phyloP scores from a whole-genome alignment of 2,329 filamentous ascomycete species.

The Fusarium sp. region DNA sequence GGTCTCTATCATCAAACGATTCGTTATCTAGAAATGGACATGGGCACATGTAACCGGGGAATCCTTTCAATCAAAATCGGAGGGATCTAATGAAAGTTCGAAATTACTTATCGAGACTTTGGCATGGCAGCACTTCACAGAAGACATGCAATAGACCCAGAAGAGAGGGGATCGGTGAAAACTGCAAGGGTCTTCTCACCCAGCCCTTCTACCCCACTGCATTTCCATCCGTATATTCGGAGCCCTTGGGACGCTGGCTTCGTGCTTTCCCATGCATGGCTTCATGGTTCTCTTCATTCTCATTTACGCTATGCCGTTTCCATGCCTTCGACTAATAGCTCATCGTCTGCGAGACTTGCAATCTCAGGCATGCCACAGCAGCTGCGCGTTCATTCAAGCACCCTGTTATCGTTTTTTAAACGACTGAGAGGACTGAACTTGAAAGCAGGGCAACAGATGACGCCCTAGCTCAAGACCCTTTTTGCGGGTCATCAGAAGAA shows the following conservation, averaged over 20 bases:
- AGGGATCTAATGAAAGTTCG: slow-evolving; percentile 17
- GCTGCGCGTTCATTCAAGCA: slow-evolving; percentile 1
- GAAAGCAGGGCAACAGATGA: slow-evolving; percentile 19
- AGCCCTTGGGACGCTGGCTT: slow-evolving; percentile 11
- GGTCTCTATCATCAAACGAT: slow-evolving; percentile 3
- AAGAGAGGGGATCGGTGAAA: slow-evolving; percentile 28
- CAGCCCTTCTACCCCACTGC: slow-evolving; percentile 23
- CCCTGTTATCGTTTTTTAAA: slow-evolving; percentile 7
- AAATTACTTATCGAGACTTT: slow-evolving; percentile 23
- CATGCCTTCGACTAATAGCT: background rate
- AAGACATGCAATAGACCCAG: slow-evolving; percentile 27
- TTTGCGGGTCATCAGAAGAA: slow-evolving; percentile 32
- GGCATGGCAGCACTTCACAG: slow-evolving; percentile 16
- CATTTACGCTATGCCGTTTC: slow-evolving; percentile 12
- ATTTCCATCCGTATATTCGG: slow-evolving; percentile 33
- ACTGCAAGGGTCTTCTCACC: slow-evolving; percentile 34
- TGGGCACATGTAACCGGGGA: background rate
- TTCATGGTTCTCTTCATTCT: background rate
- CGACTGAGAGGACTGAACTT: slow-evolving; percentile 4
- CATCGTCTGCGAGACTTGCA: background rate
- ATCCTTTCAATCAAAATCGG: background rate
- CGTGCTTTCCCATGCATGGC: slow-evolving; percentile 15
- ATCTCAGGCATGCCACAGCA: background rate
- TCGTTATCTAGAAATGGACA: background rate
- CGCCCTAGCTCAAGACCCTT: slow-evolving; percentile 29